Percentiles rank a stretch among this genome's conserved stretches.
These are phyloP conservation scores for Septoria petroselini DNA, from an alignment of 2,329 filamentous ascomycete genomes.

Conservation along the genomic window DNA sequence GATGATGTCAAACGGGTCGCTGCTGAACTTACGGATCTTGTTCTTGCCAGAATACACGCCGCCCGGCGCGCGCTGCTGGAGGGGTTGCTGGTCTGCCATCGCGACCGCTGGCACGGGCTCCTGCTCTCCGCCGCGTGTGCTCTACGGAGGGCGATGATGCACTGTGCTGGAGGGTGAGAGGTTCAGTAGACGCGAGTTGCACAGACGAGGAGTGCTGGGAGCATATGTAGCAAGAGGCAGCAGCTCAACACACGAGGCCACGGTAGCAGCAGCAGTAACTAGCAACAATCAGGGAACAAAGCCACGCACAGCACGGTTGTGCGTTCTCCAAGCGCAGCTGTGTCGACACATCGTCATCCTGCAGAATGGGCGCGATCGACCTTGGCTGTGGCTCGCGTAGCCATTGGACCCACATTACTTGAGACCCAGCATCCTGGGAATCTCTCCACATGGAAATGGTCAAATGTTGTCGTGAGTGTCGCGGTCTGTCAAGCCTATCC, in stretches of 20 bases:
- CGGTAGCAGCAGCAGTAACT: background rate
- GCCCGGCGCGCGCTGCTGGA: constrained; percentile 41
- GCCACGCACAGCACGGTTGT: background rate
- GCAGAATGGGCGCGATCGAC: constrained; percentile 3
- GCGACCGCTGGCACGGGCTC: background rate
- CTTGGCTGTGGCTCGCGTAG: constrained; percentile 3
- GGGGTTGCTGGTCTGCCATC: constrained; percentile 17
- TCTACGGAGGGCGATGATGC: too few species aligned
- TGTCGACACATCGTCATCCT: constrained; percentile 7
- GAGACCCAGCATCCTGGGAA: too few species aligned
- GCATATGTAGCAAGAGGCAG: background rate
- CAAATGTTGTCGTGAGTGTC: too few species aligned
- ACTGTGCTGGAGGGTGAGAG: background rate
- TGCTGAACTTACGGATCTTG: constrained; percentile 52
- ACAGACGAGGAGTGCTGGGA: background rate
- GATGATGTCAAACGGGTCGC: too few species aligned
- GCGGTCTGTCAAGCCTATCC: too few species aligned
- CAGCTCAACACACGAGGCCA: constrained; percentile 1
- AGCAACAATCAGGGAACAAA: constrained; percentile 9
- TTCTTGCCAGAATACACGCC: constrained; percentile 77
- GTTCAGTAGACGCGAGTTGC: background rate
- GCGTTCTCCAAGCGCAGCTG: constrained; percentile 1
- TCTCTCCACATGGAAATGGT: too few species aligned
- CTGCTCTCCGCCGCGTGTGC: too few species aligned
- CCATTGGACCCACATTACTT: too few species aligned